phyloP scores from a whole-genome alignment of 2,329 filamentous ascomycete genomes.

The Aschersonia sp. region DNA sequence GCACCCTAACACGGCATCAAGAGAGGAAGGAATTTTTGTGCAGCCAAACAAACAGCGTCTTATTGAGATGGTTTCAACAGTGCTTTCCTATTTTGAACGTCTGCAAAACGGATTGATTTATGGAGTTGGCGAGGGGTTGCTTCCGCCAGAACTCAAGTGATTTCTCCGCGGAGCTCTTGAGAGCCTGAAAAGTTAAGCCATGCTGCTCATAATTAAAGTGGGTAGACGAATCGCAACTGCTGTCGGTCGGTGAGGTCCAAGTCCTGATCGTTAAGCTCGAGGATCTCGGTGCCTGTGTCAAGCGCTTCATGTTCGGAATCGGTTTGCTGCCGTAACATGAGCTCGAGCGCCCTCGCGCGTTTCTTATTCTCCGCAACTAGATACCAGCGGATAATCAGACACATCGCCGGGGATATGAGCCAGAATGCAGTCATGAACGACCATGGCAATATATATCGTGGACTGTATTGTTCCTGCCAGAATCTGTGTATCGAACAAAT shows the following conservation, averaged over 20 bases:
- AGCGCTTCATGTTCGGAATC: slow-evolving; percentile 7
- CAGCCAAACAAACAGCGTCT: too few relatives aligned
- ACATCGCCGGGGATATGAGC: slow-evolving; percentile 12
- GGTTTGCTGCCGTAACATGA: background rate
- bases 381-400: slow-evolving; percentile 11
- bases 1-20: too few relatives aligned
- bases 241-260: slow-evolving; percentile 8
- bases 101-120: too few relatives aligned
- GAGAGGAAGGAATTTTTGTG: too few relatives aligned
- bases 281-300: slow-evolving; percentile 6
- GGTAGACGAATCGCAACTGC: slow-evolving; percentile 9
- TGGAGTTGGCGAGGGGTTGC: too few relatives aligned
- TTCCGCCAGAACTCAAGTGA: too few relatives aligned
- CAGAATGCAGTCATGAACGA: slow-evolving; percentile 11
- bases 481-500: slow-evolving; percentile 3
- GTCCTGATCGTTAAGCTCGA: slow-evolving; percentile 7
- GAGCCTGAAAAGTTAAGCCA: too few relatives aligned
- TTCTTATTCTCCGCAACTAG: slow-evolving; percentile 8
- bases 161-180: too few relatives aligned
- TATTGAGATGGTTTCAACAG: too few relatives aligned
- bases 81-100: too few relatives aligned
- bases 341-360: slow-evolving; percentile 3
- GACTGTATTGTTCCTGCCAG: slow-evolving; percentile 10
- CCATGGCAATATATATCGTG: slow-evolving; percentile 9
- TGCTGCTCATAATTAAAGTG: slow-evolving; percentile 9